These are phyloP conservation scores for Sporothrix phasma DNA, from an alignment of 2,329 filamentous ascomycete species.

Conservation along the genomic window DNA sequence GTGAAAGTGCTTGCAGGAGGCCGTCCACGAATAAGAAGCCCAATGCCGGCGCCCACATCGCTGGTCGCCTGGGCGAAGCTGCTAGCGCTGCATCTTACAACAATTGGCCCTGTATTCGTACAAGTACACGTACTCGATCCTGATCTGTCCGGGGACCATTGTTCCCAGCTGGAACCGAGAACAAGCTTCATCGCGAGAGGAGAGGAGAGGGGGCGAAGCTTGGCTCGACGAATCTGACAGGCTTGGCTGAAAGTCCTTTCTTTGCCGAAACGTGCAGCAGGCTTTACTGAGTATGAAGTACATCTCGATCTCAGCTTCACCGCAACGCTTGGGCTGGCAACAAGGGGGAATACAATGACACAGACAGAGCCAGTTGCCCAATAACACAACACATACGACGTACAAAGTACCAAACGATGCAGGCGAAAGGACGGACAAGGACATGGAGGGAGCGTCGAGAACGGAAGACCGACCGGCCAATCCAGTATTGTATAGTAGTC, in stretches of 20 bases:
- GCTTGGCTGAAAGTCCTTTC: neutral
- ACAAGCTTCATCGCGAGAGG: neutral
- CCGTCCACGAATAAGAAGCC: neutral
- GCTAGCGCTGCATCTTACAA: neutral
- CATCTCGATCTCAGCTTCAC: neutral
- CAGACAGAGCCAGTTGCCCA: neutral
- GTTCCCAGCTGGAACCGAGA: neutral
- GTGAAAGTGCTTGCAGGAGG: slow-evolving; percentile 3
- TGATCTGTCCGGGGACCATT: neutral
- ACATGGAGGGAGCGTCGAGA: too few relatives aligned
- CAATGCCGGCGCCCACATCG: neutral
- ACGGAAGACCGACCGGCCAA: too few relatives aligned
- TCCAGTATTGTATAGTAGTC: neutral
- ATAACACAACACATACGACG: too few relatives aligned
- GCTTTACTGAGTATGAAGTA: neutral
- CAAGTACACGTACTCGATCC: neutral
- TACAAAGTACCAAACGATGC: too few relatives aligned
- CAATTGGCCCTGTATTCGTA: neutral
- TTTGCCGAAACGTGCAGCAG: neutral
- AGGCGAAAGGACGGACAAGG: too few relatives aligned
- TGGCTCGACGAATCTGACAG: neutral
- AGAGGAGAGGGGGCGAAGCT: neutral
- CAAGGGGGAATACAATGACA: neutral
- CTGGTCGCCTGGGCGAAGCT: neutral
- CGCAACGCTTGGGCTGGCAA: neutral